phyloP scores from a whole-genome alignment of 2,329 filamentous ascomycete species.

The Dactylellina haptotyla region DNA sequence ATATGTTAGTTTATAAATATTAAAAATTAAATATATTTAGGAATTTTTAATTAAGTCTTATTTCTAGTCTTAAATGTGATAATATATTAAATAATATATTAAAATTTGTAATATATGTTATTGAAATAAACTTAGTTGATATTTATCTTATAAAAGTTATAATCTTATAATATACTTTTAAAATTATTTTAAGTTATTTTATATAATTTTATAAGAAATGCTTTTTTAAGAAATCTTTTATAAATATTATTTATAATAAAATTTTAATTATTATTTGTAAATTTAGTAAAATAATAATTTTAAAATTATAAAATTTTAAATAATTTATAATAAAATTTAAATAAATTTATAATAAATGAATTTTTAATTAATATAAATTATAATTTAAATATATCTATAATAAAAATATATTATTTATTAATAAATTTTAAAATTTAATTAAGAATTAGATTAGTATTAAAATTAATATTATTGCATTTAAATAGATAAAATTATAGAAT shows the following conservation, averaged over 20 bases:
- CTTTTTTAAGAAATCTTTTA: background rate
- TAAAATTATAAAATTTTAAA: conserved; percentile 18
- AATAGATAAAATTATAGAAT: background rate
- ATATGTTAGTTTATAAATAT: conserved; percentile 6
- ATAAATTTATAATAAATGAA: conserved; percentile 4
- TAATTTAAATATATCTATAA: conserved; percentile 26
- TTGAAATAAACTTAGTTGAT: conserved; percentile 13
- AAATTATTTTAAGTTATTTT: no score
- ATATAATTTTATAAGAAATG: conserved; percentile 9
- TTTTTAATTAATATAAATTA: conserved; percentile 6
- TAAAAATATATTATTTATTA: conserved; percentile 15
- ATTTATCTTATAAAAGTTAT: no score
- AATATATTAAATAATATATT: conserved; percentile 11
- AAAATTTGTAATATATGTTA: conserved; percentile 17
- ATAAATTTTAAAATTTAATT: background rate
- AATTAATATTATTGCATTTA: background rate
- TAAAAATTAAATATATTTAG: background rate
- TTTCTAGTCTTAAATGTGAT: background rate
- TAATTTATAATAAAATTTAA: conserved; percentile 4
- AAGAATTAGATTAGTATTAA: conserved; percentile 1
- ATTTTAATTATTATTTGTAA: conserved; percentile 17
- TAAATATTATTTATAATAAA: conserved; percentile 9
- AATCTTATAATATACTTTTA: no score
- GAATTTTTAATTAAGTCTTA: background rate
- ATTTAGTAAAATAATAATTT: conserved; percentile 18